phyloP scores from a whole-genome alignment of 345 rosid species.

The Brassica nigra region DNA sequence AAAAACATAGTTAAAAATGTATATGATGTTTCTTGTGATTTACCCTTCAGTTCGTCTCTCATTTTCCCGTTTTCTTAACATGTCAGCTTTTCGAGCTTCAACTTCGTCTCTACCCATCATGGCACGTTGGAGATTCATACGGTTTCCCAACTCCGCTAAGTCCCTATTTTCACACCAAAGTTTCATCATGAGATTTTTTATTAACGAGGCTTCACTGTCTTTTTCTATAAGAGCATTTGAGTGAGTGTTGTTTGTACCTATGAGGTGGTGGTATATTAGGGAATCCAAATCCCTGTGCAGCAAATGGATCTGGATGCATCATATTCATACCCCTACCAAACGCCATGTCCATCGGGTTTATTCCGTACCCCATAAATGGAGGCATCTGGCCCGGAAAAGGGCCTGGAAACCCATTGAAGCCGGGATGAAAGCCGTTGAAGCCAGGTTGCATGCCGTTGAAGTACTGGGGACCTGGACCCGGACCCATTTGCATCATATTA shows the following conservation, averaged over 20 bases:
- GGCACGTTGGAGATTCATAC: conserved; percentile 76
- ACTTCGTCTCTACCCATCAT: conserved; percentile 90
- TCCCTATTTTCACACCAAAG: conserved; percentile 52
- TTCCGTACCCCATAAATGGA: conserved; percentile 41
- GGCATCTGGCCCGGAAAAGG: conserved; percentile 42
- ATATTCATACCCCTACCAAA: conserved; percentile 43
- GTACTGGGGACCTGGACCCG: conserved; percentile 60
- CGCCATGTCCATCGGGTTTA: conserved; percentile 41
- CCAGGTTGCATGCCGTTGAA: conserved; percentile 62
- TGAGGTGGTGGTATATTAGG: conserved; percentile 46
- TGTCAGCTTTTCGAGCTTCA: conserved; percentile 85
- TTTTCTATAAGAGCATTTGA: not conserved
- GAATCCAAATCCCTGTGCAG: conserved; percentile 43
- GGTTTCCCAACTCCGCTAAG: conserved; percentile 79
- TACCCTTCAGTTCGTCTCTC: conserved; percentile 83
- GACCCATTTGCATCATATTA: conserved; percentile 86
- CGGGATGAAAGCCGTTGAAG: conserved; percentile 40
- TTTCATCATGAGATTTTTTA: conserved; percentile 7
- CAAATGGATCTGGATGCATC: conserved; percentile 47
- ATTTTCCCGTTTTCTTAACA: conserved; percentile 80
- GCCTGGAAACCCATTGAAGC: conserved; percentile 42
- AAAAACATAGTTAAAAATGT: not conserved
- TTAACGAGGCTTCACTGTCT: not conserved
- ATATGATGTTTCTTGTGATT: not conserved
- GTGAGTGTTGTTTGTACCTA: conserved; percentile 27